A percentile compares a stretch with the other conserved stretches of the same genome.
These are phyloP conservation scores for Geotrichum klebahnii DNA, from an alignment of 1,139 yeast species.

Conservation along the genomic window DNA sequence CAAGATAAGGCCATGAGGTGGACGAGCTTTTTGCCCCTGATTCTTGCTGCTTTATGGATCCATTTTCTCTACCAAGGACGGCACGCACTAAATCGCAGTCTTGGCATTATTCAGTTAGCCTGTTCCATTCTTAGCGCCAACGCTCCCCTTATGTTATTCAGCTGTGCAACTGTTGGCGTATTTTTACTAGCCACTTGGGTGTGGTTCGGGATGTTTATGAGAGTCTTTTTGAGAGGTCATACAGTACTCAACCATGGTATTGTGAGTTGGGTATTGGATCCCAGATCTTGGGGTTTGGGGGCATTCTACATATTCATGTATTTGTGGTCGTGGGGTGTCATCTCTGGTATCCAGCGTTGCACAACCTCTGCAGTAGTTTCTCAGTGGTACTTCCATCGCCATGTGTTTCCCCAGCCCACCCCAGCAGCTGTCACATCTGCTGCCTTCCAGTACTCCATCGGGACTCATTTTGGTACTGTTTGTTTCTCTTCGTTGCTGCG, in stretches of 20 bases:
- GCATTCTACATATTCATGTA: constrained; percentile 41
- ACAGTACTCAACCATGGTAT: constrained; percentile 30
- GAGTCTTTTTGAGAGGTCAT: constrained; percentile 40
- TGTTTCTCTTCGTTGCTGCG: constrained; percentile 38
- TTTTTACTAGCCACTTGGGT: constrained; percentile 37
- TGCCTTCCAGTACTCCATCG: constrained; percentile 33
- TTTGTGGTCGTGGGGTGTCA: constrained; percentile 45
- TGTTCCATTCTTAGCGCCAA: constrained; percentile 39
- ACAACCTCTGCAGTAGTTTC: constrained; percentile 39
- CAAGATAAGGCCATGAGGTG: constrained; percentile 42
- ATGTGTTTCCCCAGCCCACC: constrained; percentile 29
- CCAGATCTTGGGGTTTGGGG: constrained; percentile 38
- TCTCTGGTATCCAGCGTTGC: constrained; percentile 40
- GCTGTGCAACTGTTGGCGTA: constrained; percentile 33
- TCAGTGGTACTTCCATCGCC: constrained; percentile 43
- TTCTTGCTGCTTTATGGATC: constrained; percentile 38
- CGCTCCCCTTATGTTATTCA: constrained; percentile 34
- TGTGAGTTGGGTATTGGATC: constrained; percentile 35
- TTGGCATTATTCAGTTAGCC: constrained; percentile 40
- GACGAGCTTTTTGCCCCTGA: constrained; percentile 37
- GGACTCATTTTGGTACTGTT: constrained; percentile 41
- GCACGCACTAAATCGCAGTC: constrained; percentile 36
- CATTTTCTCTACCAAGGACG: constrained; percentile 37
- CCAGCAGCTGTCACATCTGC: constrained; percentile 30
- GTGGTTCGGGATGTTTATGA: constrained; percentile 41